Evolutionary conservation across 371 early-diverging fungal genomes (phyloP).

Genomic region (Mortierella sp.): DNA sequence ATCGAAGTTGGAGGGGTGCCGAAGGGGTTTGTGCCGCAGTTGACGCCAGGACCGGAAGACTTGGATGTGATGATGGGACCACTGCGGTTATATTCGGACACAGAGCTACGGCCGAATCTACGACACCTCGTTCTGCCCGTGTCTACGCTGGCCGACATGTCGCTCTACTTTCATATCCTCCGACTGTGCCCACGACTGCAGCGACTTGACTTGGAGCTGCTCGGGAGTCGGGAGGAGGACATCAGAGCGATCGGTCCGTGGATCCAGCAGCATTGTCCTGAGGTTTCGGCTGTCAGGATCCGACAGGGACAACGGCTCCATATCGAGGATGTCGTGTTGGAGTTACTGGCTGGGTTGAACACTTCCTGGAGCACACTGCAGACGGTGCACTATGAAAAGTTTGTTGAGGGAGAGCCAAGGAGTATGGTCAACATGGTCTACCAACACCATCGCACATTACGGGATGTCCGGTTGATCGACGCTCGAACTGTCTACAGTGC

Average conservation of each 20-base stretch:
- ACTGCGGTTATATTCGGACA: background rate
- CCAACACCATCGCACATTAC: background rate
- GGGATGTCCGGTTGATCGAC: background rate
- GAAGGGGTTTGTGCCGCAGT: background rate
- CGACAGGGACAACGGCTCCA: background rate
- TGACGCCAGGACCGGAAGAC: background rate
- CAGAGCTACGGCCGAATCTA: background rate
- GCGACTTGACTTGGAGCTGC: background rate
- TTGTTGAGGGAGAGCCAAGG: background rate
- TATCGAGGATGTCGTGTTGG: background rate
- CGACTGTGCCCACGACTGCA: slow-evolving; percentile 8
- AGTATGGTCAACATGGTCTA: background rate
- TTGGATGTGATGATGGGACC: background rate
- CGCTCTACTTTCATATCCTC: background rate
- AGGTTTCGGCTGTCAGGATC: background rate
- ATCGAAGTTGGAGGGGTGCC: background rate
- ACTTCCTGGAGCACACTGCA: background rate
- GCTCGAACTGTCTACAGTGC: background rate
- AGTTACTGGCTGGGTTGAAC: background rate
- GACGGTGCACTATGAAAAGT: background rate
- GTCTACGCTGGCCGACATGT: background rate
- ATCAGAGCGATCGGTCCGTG: background rate
- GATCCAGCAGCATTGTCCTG: slow-evolving; percentile 3
- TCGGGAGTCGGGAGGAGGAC: background rate
- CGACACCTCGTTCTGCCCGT: background rate